These are phyloP conservation scores for Fraxinus velutina DNA, from an alignment of 305 asterid genomes.

Conservation along the genomic window DNA sequence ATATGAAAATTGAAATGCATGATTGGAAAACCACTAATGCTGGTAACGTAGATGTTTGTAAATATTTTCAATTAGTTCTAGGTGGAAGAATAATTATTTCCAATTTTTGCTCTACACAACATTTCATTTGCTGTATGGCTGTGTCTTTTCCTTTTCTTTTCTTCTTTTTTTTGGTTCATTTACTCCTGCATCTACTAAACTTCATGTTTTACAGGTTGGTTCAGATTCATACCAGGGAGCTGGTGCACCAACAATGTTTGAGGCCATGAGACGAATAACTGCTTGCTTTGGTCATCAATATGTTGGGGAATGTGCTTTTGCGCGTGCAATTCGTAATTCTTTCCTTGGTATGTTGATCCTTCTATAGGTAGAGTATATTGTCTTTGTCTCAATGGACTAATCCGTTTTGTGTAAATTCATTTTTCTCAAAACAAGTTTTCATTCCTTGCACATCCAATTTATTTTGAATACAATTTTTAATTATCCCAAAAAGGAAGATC, in stretches of 20 bases:
- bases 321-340: slow-evolving; percentile 73
- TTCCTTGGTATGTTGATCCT: slow-evolving; percentile 64
- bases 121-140: slow-evolving; percentile 17
- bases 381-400: slow-evolving; percentile 11
- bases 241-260: slow-evolving; percentile 97
- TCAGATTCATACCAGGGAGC: slow-evolving; percentile 98
- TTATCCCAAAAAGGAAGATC: neutral
- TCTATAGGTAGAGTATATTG: slow-evolving; percentile 14
- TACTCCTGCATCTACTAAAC: neutral
- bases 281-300: slow-evolving; percentile 58
- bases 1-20: slow-evolving; percentile 6
- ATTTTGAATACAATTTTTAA: neutral
- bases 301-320: slow-evolving; percentile 63
- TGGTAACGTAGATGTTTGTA: slow-evolving; percentile 1
- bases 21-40: neutral
- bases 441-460: neutral
- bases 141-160: neutral
- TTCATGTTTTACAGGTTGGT: slow-evolving; percentile 62
- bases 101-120: slow-evolving; percentile 5
- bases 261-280: slow-evolving; percentile 81
- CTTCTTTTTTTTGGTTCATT: neutral
- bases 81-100: slow-evolving; percentile 3
- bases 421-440: slow-evolving; percentile 12
- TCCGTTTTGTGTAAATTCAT: neutral
- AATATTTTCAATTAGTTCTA: neutral